Percentiles rank a stretch among this genome's conserved stretches.
Conservation (phyloP, 345 rosid genomes). For the Pistacia atlantica region DNA sequence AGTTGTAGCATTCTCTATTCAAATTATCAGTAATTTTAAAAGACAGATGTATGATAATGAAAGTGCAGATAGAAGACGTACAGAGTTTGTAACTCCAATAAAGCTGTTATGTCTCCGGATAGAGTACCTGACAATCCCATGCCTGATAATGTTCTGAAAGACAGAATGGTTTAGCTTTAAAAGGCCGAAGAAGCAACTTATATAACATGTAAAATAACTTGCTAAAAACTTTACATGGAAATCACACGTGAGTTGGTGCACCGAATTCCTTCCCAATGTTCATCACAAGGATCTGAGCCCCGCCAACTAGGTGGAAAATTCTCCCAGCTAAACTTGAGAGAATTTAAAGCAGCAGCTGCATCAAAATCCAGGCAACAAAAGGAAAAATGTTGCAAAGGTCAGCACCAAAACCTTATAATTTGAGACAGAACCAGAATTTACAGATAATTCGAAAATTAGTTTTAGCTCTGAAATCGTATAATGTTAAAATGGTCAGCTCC, state of each 20-base stretch:
- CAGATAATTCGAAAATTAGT: background rate
- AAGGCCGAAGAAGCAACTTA: background rate
- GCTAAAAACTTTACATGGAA: constrained; percentile 34
- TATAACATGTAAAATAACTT: background rate
- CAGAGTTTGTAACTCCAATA: constrained; percentile 52
- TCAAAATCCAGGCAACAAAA: background rate
- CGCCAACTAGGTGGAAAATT: constrained; percentile 51
- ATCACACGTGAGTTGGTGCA: constrained; percentile 40
- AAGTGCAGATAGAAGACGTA: background rate
- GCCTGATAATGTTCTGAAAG: constrained; percentile 61
- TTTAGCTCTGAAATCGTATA: too few relatives aligned
- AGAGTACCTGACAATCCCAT: constrained; percentile 60
- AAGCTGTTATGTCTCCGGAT: constrained; percentile 48
- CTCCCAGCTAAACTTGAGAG: constrained; percentile 35
- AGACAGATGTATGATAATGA: background rate
- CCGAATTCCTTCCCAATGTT: constrained; percentile 44
- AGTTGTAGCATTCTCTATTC: background rate
- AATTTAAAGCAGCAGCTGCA: constrained; percentile 36
- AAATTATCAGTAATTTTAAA: too few relatives aligned
- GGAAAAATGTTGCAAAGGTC: background rate
- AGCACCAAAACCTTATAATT: background rate
- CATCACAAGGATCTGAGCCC: constrained; percentile 48
- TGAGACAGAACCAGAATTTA: background rate
- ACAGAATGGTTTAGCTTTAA: constrained; percentile 4
- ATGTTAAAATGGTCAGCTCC: background rate